Conservation (phyloP, 345 rosid species). For the Melastoma malabathricum region DNA sequence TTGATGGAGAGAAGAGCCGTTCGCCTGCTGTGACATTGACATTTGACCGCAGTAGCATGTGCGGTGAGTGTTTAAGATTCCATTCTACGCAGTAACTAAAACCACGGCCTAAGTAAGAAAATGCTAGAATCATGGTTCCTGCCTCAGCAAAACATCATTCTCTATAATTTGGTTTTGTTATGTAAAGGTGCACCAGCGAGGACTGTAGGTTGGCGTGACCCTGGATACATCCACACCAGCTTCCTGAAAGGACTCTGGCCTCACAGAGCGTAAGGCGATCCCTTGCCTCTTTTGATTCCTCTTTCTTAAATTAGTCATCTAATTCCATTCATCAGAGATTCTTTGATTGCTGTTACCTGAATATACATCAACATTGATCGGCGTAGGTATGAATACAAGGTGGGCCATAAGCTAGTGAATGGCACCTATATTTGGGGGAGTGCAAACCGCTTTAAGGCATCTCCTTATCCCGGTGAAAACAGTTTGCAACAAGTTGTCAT, state of each 20-base stretch:
- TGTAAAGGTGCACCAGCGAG: slow-evolving; percentile 31
- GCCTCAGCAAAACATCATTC: slow-evolving; percentile 1
- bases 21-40: slow-evolving; percentile 85
- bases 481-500: slow-evolving; percentile 68
- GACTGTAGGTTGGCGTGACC: slow-evolving; percentile 42
- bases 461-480: slow-evolving; percentile 89
- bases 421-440: slow-evolving; percentile 17
- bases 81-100: no score
- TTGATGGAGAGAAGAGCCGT: slow-evolving; percentile 22
- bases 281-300: not conserved
- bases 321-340: not conserved
- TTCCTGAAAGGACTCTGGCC: slow-evolving; percentile 40
- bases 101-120: no score
- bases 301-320: not conserved
- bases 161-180: no score
- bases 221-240: slow-evolving; percentile 36
- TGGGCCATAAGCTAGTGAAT: slow-evolving; percentile 20
- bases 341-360: slow-evolving; percentile 1
- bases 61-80: slow-evolving; percentile 39
- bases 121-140: no score
- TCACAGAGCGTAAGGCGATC: slow-evolving; percentile 18
- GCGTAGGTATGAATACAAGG: slow-evolving; percentile 18
- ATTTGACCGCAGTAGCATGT: slow-evolving; percentile 60
- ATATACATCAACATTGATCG: not conserved
- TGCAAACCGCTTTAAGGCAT: slow-evolving; percentile 40